Evolutionary conservation across 495 filamentous ascomycete genomes (phyloP), one percentile per base, ranked within the genome.

Genomic region (Margaritispora aquatica): DNA sequence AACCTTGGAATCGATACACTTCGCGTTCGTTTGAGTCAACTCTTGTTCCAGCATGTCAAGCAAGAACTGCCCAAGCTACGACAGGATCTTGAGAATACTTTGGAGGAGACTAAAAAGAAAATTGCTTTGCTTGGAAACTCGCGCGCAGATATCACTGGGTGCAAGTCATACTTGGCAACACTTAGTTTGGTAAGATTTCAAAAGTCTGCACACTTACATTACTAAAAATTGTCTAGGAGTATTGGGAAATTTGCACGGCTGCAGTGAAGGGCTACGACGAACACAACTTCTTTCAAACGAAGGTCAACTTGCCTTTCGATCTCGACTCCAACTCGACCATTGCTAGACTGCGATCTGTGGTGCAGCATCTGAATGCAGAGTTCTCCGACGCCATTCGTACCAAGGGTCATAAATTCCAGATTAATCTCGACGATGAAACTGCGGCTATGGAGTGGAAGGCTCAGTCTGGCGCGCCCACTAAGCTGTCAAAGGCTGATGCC

Each of bases 11-110:
- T 80, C 21, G 72, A 73, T 17, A 61, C 67, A 8, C 60, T 80
- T 0, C 65, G 75, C 38, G 60, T 20, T 20, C 76, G 76, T 2
- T 64, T 80, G 0, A 80, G 76, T 54, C 54, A 26, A 10, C 64
- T 80, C 3, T 55, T 80, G 0, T 69, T 76, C 2, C 59, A 71
- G 20, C 77, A 79, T 49, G 65, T 80, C 20, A 65, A 66, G 24
- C 64, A 63, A n/a, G 73, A 76, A 38, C 60, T 80, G 0, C 74
- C 61, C 0, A 63, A 68, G 36, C 49, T 69, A 7, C 58, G 59
- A 13, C 23, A 64, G n/a, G 62, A 64, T 47, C 51, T 67, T 0
- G 58, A 64, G 19, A 13, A 55, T 2, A 47, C 20, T 15, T 49
- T 64, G 44, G n/a, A 1, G 0, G 50, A 48, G 5, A 31, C 59